Conservation (phyloP, 73 alveolate genomes). For the Breviolum minutum region DNA sequence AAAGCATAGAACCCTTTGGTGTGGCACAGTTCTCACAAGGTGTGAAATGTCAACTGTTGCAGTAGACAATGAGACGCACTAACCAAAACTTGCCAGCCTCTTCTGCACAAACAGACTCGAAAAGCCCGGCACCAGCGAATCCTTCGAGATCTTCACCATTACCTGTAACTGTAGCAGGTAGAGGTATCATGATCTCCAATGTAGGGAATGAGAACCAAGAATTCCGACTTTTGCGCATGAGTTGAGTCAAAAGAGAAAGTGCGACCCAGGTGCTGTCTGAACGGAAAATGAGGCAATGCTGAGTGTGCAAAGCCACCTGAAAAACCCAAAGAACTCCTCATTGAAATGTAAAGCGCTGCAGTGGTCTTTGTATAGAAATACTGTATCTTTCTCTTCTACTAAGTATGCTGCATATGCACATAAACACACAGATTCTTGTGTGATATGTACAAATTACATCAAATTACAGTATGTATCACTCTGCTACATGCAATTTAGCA, state of each 20-base stretch:
- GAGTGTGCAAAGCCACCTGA: constrained; percentile 68
- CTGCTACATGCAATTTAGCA: too few relatives aligned
- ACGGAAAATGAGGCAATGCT: constrained; percentile 89
- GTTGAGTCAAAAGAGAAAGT: background rate
- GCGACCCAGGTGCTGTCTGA: constrained; percentile 58
- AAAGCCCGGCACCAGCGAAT: constrained; percentile 96
- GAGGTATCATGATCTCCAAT: background rate
- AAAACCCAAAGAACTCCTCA: background rate
- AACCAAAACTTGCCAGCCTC: background rate
- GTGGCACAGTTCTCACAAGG: too few relatives aligned
- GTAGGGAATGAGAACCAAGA: background rate
- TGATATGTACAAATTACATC: too few relatives aligned
- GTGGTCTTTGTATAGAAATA: background rate
- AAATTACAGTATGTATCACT: too few relatives aligned
- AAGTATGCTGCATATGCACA: background rate
- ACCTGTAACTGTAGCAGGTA: background rate
- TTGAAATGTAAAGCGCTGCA: background rate
- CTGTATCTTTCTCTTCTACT: background rate
- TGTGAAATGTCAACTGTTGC: background rate
- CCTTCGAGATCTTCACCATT: constrained; percentile 95
- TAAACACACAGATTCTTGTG: too few relatives aligned
- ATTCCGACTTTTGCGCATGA: too few relatives aligned
- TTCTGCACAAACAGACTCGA: constrained; percentile 95
- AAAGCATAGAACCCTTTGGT: background rate
- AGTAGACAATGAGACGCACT: background rate